Base-by-base conservation (phyloP, 2,329 filamentous ascomycete species). In the Hypoxylon sp. region DNA sequence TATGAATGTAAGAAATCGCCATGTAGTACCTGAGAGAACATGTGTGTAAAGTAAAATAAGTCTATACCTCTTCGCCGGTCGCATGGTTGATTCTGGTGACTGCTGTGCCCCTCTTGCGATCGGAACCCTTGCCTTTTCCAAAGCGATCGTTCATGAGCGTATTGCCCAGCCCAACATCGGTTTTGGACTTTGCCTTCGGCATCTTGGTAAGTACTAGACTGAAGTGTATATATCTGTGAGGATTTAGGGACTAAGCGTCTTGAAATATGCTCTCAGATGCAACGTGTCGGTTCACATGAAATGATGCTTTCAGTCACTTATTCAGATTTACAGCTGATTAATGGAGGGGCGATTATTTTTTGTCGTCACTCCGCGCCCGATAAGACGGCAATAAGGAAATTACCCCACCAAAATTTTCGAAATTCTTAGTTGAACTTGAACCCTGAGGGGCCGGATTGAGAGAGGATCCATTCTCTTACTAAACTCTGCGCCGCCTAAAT, bases 131-230 rank as follows among this genome's bases (percentile, higher is more conserved):
- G 74, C 92, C 92, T 80, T 95, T 97, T 75, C 94, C 93, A 79
- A 98, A 97, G 61, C 94, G 91, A 81, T 98, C 95, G 78, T 98
- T 98, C 95, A 99, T 99, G 77, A 99, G 87, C 81, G 91, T 89
- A 82, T 97, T 97, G 77, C 95, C 95, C 81, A 99, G 89, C 78
- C 95, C 95, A 74, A 97, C 93, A 73, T 89, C 86, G 80, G 94
- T 97, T 79, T 97, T 98, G 70, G 93, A 97, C 82, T 98, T 99
- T 79, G 95, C 89, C 73, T 83, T 78, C 76, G 80, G 79, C 85
- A 88, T 88, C 61, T 72, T 84, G 78, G 70, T 61, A 53, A 48
- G 5, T 48, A n/a, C 26, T 26, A 24, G 22, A 37, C 22, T 13
- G 20, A 8, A 19, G 24, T 49, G n/a, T 26, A 44, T 13, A 39